These are phyloP conservation scores for Arachnomyces sp. DNA, from an alignment of 2,329 filamentous ascomycete genomes.

Conservation along the genomic window DNA sequence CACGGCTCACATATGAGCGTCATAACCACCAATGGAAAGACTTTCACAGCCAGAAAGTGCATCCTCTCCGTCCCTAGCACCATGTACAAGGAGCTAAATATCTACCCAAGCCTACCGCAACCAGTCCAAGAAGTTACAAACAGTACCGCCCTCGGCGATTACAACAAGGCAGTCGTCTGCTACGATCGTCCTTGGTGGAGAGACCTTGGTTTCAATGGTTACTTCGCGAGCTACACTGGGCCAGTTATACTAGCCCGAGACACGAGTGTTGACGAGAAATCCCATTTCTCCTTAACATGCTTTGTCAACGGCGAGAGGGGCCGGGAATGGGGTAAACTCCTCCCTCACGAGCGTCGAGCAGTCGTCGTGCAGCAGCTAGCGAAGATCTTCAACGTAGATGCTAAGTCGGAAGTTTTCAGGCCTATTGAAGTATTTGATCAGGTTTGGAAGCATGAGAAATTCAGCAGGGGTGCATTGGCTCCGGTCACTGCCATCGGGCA, in stretches of 20 bases:
- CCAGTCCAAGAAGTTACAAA: slow-evolving; percentile 21
- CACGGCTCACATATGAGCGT: slow-evolving; percentile 2
- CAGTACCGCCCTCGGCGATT: slow-evolving; percentile 26
- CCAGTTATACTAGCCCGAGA: slow-evolving; percentile 34
- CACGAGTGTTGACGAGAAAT: slow-evolving; percentile 23
- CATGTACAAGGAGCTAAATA: slow-evolving; percentile 38
- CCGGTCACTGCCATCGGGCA: slow-evolving; percentile 29
- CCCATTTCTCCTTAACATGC: slow-evolving; percentile 29
- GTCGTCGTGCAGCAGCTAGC: slow-evolving; percentile 25
- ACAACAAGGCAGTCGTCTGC: slow-evolving; percentile 32
- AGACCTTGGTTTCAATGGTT: slow-evolving; percentile 26
- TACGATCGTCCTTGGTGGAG: slow-evolving; percentile 36
- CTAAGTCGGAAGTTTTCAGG: slow-evolving; percentile 8
- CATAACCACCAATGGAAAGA: neutral
- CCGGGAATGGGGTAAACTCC: slow-evolving; percentile 25
- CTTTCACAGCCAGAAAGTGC: slow-evolving; percentile 22
- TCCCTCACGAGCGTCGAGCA: slow-evolving; percentile 15
- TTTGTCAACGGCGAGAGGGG: slow-evolving; percentile 33
- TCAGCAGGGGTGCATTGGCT: slow-evolving; percentile 30
- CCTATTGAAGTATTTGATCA: slow-evolving; percentile 19
- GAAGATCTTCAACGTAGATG: slow-evolving; percentile 18
- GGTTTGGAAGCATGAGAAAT: slow-evolving; percentile 33
- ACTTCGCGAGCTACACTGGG: slow-evolving; percentile 30
- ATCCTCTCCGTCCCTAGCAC: slow-evolving; percentile 45
- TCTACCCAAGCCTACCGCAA: slow-evolving; percentile 34